Conservation (phyloP, 306 rosid species). For the Cucumis melo region DNA sequence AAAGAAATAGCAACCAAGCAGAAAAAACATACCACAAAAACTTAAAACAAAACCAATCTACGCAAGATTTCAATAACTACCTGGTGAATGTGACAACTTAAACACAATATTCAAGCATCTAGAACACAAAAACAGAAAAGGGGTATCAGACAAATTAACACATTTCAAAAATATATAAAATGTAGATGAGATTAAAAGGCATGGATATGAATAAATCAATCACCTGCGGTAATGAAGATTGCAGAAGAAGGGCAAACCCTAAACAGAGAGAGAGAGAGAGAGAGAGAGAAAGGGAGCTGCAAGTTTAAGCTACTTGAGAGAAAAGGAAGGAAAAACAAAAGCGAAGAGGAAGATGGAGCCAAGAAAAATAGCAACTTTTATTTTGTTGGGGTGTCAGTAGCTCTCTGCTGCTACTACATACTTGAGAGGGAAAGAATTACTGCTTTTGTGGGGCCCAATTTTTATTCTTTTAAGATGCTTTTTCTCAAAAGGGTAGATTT, state of each 20-base stretch:
- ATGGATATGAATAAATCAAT: neutral
- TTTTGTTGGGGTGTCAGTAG: neutral
- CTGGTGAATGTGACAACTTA: neutral
- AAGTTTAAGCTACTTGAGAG: neutral
- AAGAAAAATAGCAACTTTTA: conserved; percentile 4
- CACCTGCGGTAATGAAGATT: neutral
- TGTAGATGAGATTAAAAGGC: neutral
- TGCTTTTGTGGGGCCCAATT: neutral
- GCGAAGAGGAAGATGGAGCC: neutral
- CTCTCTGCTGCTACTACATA: neutral
- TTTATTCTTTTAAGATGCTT: neutral
- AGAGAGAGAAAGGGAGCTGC: neutral
- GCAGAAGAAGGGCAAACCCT: neutral
- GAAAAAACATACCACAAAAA: neutral
- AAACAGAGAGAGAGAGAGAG: neutral
- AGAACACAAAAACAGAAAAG: neutral
- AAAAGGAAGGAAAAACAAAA: neutral
- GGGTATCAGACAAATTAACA: neutral
- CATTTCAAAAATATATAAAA: neutral
- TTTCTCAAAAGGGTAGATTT: neutral
- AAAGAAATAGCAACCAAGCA: neutral
- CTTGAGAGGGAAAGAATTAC: neutral
- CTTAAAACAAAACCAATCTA: neutral
- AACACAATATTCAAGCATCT: conserved; percentile 1
- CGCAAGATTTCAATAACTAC: neutral